Conservation (phyloP, 2,329 filamentous ascomycete genomes). For the Paecilomyces variotii region DNA sequence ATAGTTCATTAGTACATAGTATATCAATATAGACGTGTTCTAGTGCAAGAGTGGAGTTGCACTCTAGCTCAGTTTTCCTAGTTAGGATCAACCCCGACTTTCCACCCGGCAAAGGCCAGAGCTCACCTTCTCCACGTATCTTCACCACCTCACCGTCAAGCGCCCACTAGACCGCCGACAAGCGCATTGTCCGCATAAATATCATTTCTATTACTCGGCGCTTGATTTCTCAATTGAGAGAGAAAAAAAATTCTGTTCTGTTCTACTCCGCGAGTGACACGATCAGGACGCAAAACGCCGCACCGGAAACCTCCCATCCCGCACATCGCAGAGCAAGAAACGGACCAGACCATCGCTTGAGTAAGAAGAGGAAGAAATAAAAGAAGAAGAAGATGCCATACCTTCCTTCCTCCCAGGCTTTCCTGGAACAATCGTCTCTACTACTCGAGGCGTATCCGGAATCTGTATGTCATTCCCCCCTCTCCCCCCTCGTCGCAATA, state of each 20-base stretch:
- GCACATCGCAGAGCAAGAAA: neutral
- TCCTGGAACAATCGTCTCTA: slow-evolving; percentile 78
- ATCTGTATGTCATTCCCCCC: slow-evolving; percentile 53
- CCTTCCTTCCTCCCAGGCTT: slow-evolving; percentile 76
- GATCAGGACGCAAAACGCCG: neutral
- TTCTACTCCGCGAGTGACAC: neutral
- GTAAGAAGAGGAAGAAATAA: slow-evolving; percentile 29
- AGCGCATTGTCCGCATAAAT: neutral
- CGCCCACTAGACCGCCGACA: neutral
- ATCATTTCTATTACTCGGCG: neutral
- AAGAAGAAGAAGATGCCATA: slow-evolving; percentile 57
- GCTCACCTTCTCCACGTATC: neutral
- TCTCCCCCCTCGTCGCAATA: neutral
- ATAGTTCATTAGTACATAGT: too few relatives aligned
- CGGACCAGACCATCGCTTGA: too few relatives aligned
- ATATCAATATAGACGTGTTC: too few relatives aligned
- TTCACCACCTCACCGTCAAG: neutral
- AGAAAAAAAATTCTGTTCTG: neutral
- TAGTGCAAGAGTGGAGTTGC: too few relatives aligned
- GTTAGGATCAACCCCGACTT: neutral
- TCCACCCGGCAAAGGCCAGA: neutral
- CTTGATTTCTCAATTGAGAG: neutral
- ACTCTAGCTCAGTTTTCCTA: too few relatives aligned
- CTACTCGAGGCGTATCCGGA: slow-evolving; percentile 79
- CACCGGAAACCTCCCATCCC: neutral